A percentile compares a stretch with the other conserved stretches of the same genome.
Evolutionary conservation across 352 stramenopile species (phyloP).

Genomic region (Globisporangium middletonii): DNA sequence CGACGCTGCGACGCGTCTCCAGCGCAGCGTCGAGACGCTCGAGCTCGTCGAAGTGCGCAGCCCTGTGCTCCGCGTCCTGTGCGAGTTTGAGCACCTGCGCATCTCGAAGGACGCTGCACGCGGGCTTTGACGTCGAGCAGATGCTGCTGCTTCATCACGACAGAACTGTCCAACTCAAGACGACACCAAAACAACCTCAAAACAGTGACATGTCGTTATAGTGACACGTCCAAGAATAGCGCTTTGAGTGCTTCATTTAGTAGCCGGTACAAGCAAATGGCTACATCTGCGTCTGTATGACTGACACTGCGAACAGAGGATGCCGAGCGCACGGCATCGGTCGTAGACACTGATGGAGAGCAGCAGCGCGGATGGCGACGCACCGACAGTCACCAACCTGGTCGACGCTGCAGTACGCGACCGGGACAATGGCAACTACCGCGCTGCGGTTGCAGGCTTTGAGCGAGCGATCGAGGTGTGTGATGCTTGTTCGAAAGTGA

Average conservation of each 20-base stretch:
- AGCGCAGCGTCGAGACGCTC: slow-evolving; percentile 25
- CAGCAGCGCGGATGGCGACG: too few species aligned
- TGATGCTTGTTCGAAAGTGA: neutral
- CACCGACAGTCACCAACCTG: slow-evolving; percentile 12
- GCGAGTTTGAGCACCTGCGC: slow-evolving; percentile 48
- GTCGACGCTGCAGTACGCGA: slow-evolving; percentile 28
- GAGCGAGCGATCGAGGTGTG: slow-evolving; percentile 45
- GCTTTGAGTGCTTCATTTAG: too few species aligned
- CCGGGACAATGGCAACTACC: slow-evolving; percentile 31
- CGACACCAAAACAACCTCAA: too few species aligned
- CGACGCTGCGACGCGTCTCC: slow-evolving; percentile 17
- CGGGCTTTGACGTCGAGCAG: too few species aligned
- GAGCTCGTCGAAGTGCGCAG: slow-evolving; percentile 41
- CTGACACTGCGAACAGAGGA: neutral
- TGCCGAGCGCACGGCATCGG: too few species aligned
- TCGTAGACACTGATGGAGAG: neutral
- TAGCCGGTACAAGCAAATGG: too few species aligned
- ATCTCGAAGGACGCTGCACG: neutral
- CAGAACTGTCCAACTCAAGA: too few species aligned
- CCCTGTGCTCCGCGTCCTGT: slow-evolving; percentile 26
- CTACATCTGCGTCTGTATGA: too few species aligned
- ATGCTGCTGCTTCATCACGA: too few species aligned
- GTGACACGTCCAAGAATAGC: too few species aligned
- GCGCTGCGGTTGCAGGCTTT: slow-evolving; percentile 27
- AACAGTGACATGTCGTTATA: too few species aligned